Evolutionary conservation across 306 rosid genomes (phyloP), one percentile per base, ranked within the genome.

Genomic region (Cicer bijugum): DNA sequence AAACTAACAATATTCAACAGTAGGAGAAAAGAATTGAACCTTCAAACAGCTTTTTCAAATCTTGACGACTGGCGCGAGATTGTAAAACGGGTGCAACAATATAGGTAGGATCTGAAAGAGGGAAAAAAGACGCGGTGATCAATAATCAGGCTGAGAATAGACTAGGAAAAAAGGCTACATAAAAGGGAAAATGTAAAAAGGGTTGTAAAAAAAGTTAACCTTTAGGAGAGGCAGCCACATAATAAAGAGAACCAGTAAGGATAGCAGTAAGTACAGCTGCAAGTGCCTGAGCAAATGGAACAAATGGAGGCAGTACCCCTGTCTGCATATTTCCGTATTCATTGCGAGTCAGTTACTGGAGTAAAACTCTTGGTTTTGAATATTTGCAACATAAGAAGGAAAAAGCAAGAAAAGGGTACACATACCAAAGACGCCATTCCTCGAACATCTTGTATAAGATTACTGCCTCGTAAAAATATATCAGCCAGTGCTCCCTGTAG

Each of bases 261-360:
- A 86, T 84, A 65, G 98, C 98, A 4, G 96, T 91, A 53, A 94
- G 87, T 7, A 94, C 96, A 46, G 97, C 97, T 39, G 98, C 97
- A 86, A 91, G 91, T 51, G 96, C 96, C 75, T 94, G 98, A 77
- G 98, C 98, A 91, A 94, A 94, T 50, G 98, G 98, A 44, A 89
- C 97, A 86, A 88, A 85, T 23, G 97, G 90, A 77, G 98, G 98
- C 63, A 91, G 82, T 68, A 94, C 88, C 47, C 98, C 98, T 1
- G 96, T 85, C 97, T 91, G 58, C 78, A 84, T 47, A 79, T 46
- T 43, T 28, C 64, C 69, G 76, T 67, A 68, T 55, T 72, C 75
- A 69, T 55, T 19, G 7, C 2, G 61, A 78, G 68, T 77, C 78
- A 69, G 61, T 57, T 28, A 44, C 75, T 7, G 9, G 64, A 65